phyloP scores from a whole-genome alignment of 352 stramenopile species.

The Sclerospora graminicola region DNA sequence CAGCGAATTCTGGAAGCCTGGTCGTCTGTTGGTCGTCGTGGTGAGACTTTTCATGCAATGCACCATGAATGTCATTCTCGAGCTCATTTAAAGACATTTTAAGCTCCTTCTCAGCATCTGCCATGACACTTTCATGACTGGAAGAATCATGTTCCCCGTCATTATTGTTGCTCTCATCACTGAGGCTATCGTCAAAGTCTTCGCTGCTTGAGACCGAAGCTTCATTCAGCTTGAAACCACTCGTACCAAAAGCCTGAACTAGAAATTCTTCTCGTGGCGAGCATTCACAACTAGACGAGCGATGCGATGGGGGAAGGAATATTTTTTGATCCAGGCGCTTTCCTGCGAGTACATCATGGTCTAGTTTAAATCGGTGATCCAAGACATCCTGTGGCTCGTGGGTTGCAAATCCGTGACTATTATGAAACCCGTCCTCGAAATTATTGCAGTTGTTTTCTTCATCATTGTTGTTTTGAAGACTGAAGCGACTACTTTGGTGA shows the following conservation, averaged over 20 bases:
- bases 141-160: slow-evolving; percentile 15
- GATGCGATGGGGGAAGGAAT: slow-evolving; percentile 18
- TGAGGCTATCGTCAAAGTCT: slow-evolving; percentile 20
- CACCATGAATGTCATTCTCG: slow-evolving; percentile 20
- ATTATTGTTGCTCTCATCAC: slow-evolving; percentile 20
- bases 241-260: slow-evolving; percentile 56
- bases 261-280: slow-evolving; percentile 61
- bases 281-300: slow-evolving; percentile 20
- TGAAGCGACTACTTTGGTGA: slow-evolving; percentile 2
- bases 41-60: slow-evolving; percentile 19
- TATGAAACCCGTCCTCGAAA: slow-evolving; percentile 12
- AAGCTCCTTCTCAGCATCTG: slow-evolving; percentile 23
- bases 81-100: slow-evolving; percentile 32
- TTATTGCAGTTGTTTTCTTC: slow-evolving; percentile 12
- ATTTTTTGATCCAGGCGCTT: slow-evolving; percentile 14
- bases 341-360: slow-evolving; percentile 8
- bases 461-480: slow-evolving; percentile 20
- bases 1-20: slow-evolving; percentile 15
- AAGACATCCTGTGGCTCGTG: slow-evolving; percentile 15
- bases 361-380: slow-evolving; percentile 10
- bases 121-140: slow-evolving; percentile 1
- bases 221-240: slow-evolving; percentile 37
- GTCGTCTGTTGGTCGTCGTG: slow-evolving; percentile 14
- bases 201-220: slow-evolving; percentile 16
- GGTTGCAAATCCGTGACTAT: slow-evolving; percentile 1